A percentile compares a stretch with the other conserved stretches of the same genome.
These are phyloP conservation scores for Boletus sp. DNA, from an alignment of 768 basidiomycete species.

Conservation along the genomic window DNA sequence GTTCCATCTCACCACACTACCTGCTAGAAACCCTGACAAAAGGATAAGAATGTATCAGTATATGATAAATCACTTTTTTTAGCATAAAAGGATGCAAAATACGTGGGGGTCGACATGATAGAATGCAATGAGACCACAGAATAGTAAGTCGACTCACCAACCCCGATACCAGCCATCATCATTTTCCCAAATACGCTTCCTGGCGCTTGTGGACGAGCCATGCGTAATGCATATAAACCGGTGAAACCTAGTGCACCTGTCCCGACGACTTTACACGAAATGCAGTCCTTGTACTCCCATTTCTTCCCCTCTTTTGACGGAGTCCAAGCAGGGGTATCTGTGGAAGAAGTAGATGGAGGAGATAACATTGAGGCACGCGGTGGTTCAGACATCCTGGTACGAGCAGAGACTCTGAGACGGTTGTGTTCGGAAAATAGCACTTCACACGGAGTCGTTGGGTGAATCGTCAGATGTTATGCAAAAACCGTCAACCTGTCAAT, in stretches of 20 bases:
- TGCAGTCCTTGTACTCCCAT: slow-evolving; percentile 47
- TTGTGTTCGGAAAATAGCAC: background rate
- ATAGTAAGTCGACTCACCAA: slow-evolving; percentile 42
- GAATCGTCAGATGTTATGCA: background rate
- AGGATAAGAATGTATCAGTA: slow-evolving; percentile 10
- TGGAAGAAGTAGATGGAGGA: background rate
- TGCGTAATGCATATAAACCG: slow-evolving; percentile 66
- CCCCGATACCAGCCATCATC: slow-evolving; percentile 59
- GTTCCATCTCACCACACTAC: slow-evolving; percentile 30
- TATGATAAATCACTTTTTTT: background rate
- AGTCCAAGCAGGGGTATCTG: background rate
- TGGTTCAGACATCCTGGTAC: slow-evolving; percentile 15
- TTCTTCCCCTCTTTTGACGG: slow-evolving; percentile 7
- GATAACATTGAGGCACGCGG: slow-evolving; percentile 8
- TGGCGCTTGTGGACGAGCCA: slow-evolving; percentile 60
- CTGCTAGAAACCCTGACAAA: slow-evolving; percentile 27
- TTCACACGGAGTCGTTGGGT: background rate
- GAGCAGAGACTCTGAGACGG: background rate
- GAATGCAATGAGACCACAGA: background rate
- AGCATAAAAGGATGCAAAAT: background rate
- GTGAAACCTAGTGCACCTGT: slow-evolving; percentile 59
- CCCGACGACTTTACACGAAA: slow-evolving; percentile 70
- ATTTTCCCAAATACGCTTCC: slow-evolving; percentile 61
- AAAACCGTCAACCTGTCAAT: background rate
- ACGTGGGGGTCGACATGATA: background rate